phyloP scores from a whole-genome alignment of 208 protist species.

The Willaertia magna region DNA sequence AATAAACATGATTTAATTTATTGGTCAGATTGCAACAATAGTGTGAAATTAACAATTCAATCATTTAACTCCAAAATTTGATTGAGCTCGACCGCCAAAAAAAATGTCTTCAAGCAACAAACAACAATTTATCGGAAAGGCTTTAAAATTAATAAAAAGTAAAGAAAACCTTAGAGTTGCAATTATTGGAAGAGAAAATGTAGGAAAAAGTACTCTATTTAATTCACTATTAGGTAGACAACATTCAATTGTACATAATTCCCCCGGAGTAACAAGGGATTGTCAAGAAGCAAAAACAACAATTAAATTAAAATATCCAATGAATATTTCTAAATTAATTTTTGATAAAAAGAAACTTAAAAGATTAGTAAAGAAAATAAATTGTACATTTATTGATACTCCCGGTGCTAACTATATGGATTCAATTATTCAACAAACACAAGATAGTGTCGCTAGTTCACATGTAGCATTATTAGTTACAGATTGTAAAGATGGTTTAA shows the following conservation, averaged over 20 bases:
- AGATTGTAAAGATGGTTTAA: background rate
- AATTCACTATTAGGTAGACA: conserved; percentile 21
- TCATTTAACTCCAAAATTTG: too few species aligned
- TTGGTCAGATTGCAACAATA: too few species aligned
- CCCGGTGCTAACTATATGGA: background rate
- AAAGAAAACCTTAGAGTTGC: conserved; percentile 50
- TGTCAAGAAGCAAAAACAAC: conserved; percentile 9
- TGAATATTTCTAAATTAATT: background rate
- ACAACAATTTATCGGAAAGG: too few species aligned
- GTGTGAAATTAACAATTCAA: too few species aligned
- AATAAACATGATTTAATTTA: too few species aligned
- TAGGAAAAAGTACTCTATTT: conserved; percentile 75
- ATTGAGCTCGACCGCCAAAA: too few species aligned
- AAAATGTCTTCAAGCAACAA: too few species aligned
- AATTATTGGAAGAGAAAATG: conserved; percentile 74
- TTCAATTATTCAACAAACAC: background rate
- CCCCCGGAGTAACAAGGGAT: conserved; percentile 11
- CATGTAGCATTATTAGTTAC: background rate
- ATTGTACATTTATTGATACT: background rate
- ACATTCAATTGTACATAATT: conserved; percentile 24
- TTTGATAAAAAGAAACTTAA: background rate
- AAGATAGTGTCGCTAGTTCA: background rate
- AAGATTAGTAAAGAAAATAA: background rate
- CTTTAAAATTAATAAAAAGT: background rate
- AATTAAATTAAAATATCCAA: background rate